phyloP scores from a whole-genome alignment of 768 basidiomycete species.

The Xerocomus potaroensis region DNA sequence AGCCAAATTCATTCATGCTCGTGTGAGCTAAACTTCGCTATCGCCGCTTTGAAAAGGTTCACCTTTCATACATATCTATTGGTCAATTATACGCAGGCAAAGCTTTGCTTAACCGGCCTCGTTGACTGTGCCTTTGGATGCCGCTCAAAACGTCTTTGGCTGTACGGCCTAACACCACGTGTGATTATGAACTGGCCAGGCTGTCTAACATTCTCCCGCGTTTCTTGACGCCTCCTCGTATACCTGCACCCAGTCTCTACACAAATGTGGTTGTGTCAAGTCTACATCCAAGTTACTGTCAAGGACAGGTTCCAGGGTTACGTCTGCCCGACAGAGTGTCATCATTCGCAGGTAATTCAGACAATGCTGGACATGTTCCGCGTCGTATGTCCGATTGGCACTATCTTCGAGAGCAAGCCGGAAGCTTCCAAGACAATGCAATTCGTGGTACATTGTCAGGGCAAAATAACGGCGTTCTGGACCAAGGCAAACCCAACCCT shows the following conservation, averaged over 20 bases:
- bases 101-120: no score
- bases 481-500: slow-evolving; percentile 25
- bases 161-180: no score
- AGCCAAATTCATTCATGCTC: no score
- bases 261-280: slow-evolving; percentile 21
- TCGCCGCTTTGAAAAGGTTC: no score
- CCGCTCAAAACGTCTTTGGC: no score
- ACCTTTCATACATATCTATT: no score
- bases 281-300: slow-evolving; percentile 15
- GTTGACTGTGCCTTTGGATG: no score
- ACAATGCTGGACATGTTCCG: slow-evolving; percentile 38
- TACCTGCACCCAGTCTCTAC: slow-evolving; percentile 25
- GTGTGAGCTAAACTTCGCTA: no score
- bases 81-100: no score
- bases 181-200: no score
- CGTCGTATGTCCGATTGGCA: slow-evolving; percentile 14
- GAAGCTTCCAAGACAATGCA: slow-evolving; percentile 35
- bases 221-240: slow-evolving; percentile 22
- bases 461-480: slow-evolving; percentile 30
- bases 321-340: slow-evolving; percentile 43
- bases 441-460: slow-evolving; percentile 36
- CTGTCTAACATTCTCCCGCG: slow-evolving; percentile 5
- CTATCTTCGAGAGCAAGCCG: slow-evolving; percentile 19
- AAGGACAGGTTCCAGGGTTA: slow-evolving; percentile 43
- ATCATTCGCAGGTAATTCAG: slow-evolving; percentile 46